Base-by-base conservation (phyloP, 371 early-diverging fungal genomes). In the Apophysomyces sp. region DNA sequence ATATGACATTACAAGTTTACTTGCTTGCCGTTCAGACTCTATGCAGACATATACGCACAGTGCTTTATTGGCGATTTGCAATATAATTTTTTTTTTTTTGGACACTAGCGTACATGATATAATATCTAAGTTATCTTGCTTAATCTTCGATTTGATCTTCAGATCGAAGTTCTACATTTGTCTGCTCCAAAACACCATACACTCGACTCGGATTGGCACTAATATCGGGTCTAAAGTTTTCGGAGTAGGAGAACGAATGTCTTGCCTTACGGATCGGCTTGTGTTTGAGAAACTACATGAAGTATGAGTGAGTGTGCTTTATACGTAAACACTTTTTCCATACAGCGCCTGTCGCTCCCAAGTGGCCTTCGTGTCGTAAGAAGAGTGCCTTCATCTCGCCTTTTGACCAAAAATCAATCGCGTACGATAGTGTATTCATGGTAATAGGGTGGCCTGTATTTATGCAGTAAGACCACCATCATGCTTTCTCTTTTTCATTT, bases 391-490 rank as follows among this genome's bases (percentile, higher is more conserved):
- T 91, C 81, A 96, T 97, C 52, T 89, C 82, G 39, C 97, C 98
- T 60, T 92, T 90, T 26, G 96, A 96, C 99, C 99, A 98, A 69
- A 94, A 98, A 60, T 93, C 85, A 66, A 98, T 95, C 51, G 96
- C 98, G 69, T 94, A 95, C 29, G 94, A 94, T 44, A 98, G 79
- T 26, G 97, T 93, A 68, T 94, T 93, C 98, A 98, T 98, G n/a
- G 97, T 97, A 53, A 93, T 87, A 0, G 94, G 92, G 64, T 97
- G 96, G 3, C 95, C 89, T 84, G 21, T 11, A 44, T 21, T 8
- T n/a, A n/a, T 18, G 1, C 18, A 26, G 11, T 44, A 7, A 63
- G 3, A 49, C 1, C 41, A 16, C 26, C 28, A 32, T 9, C n/a
- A 18, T 37, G 44, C 4, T 28, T 28, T 3, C 26, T 13, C 15